Evolutionary conservation across 2,329 filamentous ascomycete genomes (phyloP).

Genomic region (Chaetomium sp.): DNA sequence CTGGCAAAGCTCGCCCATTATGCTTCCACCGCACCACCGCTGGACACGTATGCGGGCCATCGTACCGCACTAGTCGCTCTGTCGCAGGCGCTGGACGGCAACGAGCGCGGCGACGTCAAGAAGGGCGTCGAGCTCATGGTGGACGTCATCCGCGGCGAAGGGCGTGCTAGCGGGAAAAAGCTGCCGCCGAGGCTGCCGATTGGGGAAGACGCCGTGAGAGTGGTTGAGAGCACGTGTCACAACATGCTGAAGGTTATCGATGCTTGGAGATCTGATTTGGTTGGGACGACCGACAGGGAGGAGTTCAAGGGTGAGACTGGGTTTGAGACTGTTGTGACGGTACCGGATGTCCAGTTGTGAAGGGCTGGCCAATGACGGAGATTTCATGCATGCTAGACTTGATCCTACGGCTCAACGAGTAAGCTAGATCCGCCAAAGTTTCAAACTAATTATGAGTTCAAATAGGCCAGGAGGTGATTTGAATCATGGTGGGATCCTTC

Average conservation of each 20-base stretch:
- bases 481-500: too few relatives aligned
- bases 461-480: too few relatives aligned
- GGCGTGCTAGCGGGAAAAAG: conserved; percentile 4
- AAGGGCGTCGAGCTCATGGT: conserved; percentile 22
- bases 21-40: neutral
- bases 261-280: conserved; percentile 10
- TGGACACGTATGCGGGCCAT: conserved; percentile 12
- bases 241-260: conserved; percentile 15
- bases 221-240: conserved; percentile 5
- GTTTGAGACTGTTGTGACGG: conserved; percentile 2
- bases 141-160: conserved; percentile 15
- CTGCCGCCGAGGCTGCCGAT: conserved; percentile 5
- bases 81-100: neutral
- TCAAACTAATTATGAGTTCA: too few relatives aligned
- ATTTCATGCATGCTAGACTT: too few relatives aligned
- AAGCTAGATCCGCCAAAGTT: too few relatives aligned
- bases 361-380: neutral
- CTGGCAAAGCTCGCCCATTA: conserved; percentile 5
- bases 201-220: conserved; percentile 14
- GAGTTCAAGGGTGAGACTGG: conserved; percentile 8
- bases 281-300: conserved; percentile 9
- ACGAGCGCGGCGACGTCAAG: conserved; percentile 12
- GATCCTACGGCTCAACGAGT: too few relatives aligned
- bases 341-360: conserved; percentile 5
- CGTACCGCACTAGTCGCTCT: neutral